Conservation (phyloP, 164 flowering plant genomes). For the Buxus sempervirens region DNA sequence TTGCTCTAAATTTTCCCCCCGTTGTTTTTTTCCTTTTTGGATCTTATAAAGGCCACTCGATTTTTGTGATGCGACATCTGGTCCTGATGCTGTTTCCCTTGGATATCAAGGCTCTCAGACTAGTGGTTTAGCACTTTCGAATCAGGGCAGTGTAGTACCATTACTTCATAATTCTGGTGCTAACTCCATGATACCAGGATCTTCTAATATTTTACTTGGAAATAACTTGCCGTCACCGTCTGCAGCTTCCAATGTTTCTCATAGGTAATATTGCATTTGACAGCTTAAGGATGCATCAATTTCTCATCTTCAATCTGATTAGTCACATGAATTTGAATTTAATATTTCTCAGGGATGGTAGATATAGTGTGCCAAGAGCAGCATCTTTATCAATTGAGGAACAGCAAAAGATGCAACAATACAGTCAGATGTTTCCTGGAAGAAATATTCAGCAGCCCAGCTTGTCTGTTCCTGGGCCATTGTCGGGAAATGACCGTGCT, state of each 20-base stretch:
- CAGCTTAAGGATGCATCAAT: neutral
- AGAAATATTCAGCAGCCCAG: constrained; percentile 60
- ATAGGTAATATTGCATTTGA: constrained; percentile 42
- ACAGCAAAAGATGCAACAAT: constrained; percentile 74
- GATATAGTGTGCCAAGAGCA: constrained; percentile 53
- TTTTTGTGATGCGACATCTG: constrained; percentile 62
- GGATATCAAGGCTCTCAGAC: constrained; percentile 64
- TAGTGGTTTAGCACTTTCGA: constrained; percentile 50
- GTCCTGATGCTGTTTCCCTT: constrained; percentile 52
- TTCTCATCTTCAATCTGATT: neutral
- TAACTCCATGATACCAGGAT: constrained; percentile 51
- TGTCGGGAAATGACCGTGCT: constrained; percentile 56
- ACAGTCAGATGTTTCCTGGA: constrained; percentile 56
- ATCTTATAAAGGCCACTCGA: constrained; percentile 77
- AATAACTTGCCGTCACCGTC: constrained; percentile 57
- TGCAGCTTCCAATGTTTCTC: constrained; percentile 39
- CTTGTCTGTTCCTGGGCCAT: constrained; percentile 48
- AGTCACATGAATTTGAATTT: constrained; percentile 5
- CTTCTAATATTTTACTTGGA: constrained; percentile 52
- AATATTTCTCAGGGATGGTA: constrained; percentile 47
- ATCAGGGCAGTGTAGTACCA: constrained; percentile 49
- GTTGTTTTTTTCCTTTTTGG: neutral
- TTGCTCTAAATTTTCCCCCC: no score
- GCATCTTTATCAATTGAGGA: constrained; percentile 65
- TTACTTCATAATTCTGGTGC: constrained; percentile 51